A percentile compares a stretch with the other conserved stretches of the same genome.
Evolutionary conservation across 2,329 filamentous ascomycete species (phyloP).

Genomic region (Acephala macrosclerotiorum): DNA sequence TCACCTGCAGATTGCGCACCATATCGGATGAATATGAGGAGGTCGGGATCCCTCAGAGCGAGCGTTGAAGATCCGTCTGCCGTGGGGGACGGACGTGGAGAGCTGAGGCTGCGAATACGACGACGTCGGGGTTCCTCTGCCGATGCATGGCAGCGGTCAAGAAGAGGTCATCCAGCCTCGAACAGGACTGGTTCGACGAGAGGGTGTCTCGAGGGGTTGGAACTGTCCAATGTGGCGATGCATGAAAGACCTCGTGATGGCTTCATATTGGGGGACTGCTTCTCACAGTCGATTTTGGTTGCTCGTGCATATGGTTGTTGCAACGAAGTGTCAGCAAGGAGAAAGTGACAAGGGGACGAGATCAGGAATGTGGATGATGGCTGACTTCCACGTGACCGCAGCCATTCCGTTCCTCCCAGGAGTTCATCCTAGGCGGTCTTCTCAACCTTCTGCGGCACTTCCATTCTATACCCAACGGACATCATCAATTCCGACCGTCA

Average conservation of each 20-base stretch:
- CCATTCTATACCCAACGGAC: background rate
- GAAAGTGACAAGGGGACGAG: background rate
- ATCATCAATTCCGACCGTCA: background rate
- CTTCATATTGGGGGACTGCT: background rate
- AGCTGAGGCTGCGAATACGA: background rate
- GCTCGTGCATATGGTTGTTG: background rate
- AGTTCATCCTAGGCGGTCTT: background rate
- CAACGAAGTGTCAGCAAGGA: background rate
- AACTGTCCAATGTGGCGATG: background rate
- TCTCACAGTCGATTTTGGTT: background rate
- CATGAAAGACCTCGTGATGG: slow-evolving; percentile 8
- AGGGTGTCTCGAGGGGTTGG: background rate
- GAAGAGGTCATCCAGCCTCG: background rate
- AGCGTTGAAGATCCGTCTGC: background rate
- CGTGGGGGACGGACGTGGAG: slow-evolving; percentile 5
- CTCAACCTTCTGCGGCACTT: too few species aligned
- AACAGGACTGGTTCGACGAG: background rate
- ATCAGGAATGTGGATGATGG: background rate
- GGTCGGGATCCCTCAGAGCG: slow-evolving; percentile 13
- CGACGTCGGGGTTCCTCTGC: background rate
- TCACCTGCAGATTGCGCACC: slow-evolving; percentile 28
- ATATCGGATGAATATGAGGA: slow-evolving; percentile 21
- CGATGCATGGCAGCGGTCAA: slow-evolving; percentile 8
- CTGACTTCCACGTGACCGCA: background rate
- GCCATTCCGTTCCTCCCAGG: background rate